Base-by-base conservation (phyloP, 176 grass and related monocot genomes). In the Oryza officinalis region DNA sequence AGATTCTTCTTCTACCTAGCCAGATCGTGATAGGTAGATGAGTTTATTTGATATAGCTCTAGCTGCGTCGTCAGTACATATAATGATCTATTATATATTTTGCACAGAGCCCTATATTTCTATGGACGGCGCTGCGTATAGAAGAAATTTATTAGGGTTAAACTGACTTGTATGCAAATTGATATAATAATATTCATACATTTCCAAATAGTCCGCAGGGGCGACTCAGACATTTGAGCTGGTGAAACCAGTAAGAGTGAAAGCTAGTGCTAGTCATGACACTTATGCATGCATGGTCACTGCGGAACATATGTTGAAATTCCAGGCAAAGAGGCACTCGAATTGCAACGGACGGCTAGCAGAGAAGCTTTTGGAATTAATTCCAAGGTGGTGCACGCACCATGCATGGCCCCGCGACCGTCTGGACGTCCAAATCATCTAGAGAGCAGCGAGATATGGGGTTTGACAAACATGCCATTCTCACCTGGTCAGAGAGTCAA, bases 341-440 rank as follows among this genome's bases (percentile, higher is more conserved):
- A 76, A 76, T 44, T 25, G n/a, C 22, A 25, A 25, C 8, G 87
- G 87, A 89, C 77, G 82, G 76, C 50, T 26, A 27, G 25, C 72
- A 86, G 78, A 1, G 57, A 89, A 81, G 78, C 41, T 54, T 25
- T 6, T 75, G 18, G 6, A 18, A 27, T 26, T 3, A 7, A 75
- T 20, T 38, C 69, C 23, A 43, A 22, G 23, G n/a, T 30, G 60
- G 59, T 74, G 59, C 76, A 52, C 74, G 84, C 63, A 80, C 84
- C 41, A 38, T 65, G 68, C 28, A 41, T 30, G 59, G 76, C 41
- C 65, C 43, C 54, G 0, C 6, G 49, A 17, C 17, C 31, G 25
- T 71, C 44, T 15, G 78, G 82, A 81, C 65, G 78, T 89, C 88
- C 72, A 77, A 59, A 86, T 89, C 88, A 66, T 65, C 65, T 37